Evolutionary conservation across 2,329 filamentous ascomycete genomes (phyloP).

Genomic region (Pseudopyricularia javanii): DNA sequence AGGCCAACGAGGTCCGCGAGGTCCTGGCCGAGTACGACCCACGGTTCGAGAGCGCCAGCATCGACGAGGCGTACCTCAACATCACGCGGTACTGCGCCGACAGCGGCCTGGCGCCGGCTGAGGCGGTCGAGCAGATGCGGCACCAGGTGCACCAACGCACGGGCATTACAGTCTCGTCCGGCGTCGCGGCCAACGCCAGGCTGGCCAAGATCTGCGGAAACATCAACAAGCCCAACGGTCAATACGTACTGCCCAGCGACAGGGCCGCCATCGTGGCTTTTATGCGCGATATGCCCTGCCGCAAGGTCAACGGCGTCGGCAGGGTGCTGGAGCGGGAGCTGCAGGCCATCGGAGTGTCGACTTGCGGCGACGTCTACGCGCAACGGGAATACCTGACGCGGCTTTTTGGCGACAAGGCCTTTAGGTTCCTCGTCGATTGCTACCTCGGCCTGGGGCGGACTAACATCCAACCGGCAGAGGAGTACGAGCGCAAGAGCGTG

Average conservation of each 20-base stretch:
- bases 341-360: conserved; percentile 74
- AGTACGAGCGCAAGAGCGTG: conserved; percentile 84
- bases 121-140: conserved; percentile 67
- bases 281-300: conserved; percentile 70
- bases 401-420: conserved; percentile 86
- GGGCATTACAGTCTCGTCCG: conserved; percentile 81
- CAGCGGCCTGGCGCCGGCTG: conserved; percentile 55
- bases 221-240: conserved; percentile 91
- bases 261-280: conserved; percentile 68
- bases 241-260: conserved; percentile 65
- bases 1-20: conserved; percentile 75
- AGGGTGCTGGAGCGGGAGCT: conserved; percentile 87
- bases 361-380: conserved; percentile 75
- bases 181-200: conserved; percentile 86
- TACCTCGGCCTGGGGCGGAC: conserved; percentile 82
- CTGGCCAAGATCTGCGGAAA: conserved; percentile 94
- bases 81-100: conserved; percentile 74
- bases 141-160: conserved; percentile 63
- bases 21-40: conserved; percentile 82
- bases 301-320: conserved; percentile 93
- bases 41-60: conserved; percentile 83
- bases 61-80: conserved; percentile 94
- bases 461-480: conserved; percentile 71
- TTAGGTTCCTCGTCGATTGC: conserved; percentile 71
- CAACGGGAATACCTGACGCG: conserved; percentile 61